These are phyloP conservation scores for Chlorella sp. DNA, from an alignment of 139 green algal genomes.

Conservation along the genomic window DNA sequence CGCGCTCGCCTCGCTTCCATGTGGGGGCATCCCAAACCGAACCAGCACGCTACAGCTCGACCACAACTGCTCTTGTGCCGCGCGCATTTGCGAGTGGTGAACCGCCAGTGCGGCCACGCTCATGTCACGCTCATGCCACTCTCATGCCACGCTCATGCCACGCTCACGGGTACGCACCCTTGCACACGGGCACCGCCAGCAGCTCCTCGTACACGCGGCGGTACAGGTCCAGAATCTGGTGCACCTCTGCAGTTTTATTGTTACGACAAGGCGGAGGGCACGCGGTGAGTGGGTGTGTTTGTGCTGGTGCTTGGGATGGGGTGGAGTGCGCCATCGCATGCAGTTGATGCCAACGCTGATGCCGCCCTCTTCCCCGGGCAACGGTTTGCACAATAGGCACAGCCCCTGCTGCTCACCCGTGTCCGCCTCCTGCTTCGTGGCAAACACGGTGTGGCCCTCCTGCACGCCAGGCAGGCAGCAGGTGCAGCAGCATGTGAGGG, in stretches of 20 bases:
- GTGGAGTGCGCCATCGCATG: too few relatives aligned
- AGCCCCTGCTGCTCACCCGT: too few relatives aligned
- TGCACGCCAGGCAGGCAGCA: not conserved
- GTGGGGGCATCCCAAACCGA: too few relatives aligned
- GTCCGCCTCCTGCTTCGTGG: constrained; percentile 90
- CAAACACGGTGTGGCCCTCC: constrained; percentile 87
- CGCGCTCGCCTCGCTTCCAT: too few relatives aligned
- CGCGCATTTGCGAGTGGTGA: too few relatives aligned
- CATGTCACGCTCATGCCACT: too few relatives aligned
- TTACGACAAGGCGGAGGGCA: not conserved
- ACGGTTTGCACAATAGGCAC: not conserved
- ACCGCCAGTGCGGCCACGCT: too few relatives aligned
- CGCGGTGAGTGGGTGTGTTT: not conserved
- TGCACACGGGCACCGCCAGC: constrained; percentile 93
- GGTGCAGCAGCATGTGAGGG: too few relatives aligned
- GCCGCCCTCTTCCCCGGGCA: not conserved
- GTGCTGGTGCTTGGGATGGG: too few relatives aligned
- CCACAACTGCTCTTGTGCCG: too few relatives aligned
- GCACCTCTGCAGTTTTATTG: constrained; percentile 87
- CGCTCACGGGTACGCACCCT: constrained; percentile 41
- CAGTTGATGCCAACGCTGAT: too few relatives aligned
- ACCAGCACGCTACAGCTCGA: too few relatives aligned
- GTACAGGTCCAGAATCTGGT: constrained; percentile 93
- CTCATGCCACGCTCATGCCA: not conserved
- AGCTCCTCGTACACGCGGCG: constrained; percentile 93